Conservation (phyloP, 805 yeast genomes). For the Sugiyamaella lignohabitans region DNA sequence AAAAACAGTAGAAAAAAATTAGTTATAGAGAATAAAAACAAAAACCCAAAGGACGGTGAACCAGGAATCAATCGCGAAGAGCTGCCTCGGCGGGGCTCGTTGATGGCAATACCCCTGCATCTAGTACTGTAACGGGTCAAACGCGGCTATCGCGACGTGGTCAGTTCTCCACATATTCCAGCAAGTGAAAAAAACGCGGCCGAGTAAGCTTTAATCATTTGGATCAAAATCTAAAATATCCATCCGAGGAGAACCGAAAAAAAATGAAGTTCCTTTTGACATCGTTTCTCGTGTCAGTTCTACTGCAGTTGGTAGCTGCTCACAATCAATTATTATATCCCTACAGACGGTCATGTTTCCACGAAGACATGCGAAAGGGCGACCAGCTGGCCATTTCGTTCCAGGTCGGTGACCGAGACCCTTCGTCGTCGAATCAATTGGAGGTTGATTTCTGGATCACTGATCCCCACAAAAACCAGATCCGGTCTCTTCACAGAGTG, state of each 20-base stretch:
- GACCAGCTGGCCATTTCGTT: conserved; percentile 84
- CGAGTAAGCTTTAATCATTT: too few relatives aligned
- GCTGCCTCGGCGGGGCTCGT: too few relatives aligned
- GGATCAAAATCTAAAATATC: too few relatives aligned
- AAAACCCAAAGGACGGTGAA: too few relatives aligned
- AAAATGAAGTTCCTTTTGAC: too few relatives aligned
- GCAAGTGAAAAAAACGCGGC: too few relatives aligned
- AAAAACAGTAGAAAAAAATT: too few relatives aligned
- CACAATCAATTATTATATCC: conserved; percentile 82
- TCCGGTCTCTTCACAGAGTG: conserved; percentile 45
- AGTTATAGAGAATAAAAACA: too few relatives aligned
- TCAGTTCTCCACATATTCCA: background rate
- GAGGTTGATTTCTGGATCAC: conserved; percentile 54
- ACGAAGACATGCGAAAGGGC: conserved; percentile 69
- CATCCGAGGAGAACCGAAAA: too few relatives aligned
- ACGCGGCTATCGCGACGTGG: background rate
- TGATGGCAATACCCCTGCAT: background rate
- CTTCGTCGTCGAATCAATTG: conserved; percentile 31
- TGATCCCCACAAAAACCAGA: conserved; percentile 44
- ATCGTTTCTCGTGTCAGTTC: background rate
- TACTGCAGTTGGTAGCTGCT: conserved; percentile 42
- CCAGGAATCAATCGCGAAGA: too few relatives aligned
- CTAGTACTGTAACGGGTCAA: background rate
- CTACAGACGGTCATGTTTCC: conserved; percentile 81
- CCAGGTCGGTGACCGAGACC: conserved; percentile 88